Evolutionary conservation across 371 early-diverging fungal species (phyloP), one percentile per base, ranked within the genome.

Genomic region (Mucor irregularis): DNA sequence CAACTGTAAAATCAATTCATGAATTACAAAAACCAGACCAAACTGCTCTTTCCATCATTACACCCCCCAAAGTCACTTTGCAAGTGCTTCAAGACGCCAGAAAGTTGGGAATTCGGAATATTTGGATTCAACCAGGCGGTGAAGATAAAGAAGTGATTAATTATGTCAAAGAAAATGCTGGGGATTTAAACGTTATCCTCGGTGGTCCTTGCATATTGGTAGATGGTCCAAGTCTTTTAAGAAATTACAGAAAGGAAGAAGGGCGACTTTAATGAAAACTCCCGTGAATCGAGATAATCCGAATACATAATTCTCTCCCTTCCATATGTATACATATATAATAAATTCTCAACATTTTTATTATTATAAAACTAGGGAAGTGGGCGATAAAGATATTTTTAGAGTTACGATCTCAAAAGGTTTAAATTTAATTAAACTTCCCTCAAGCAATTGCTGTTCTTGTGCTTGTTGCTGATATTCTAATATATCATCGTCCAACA

Each of bases 81-180:
- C 49, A 68, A 0, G 81, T 91, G 0, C 55, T 94, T 16, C 53
- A 79, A 21, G 74, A 86, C 31, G 91, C 90, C 7, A 74, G 81
- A 14, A 50, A 62, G 13, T 63, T 87, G 10, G 92, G 91, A 0
- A 81, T 91, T 56, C 68, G 57, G 30, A 61, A 80, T 25, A 53
- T 91, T 29, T 94, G 94, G 94, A 67, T 92, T 19, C 94, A 94
- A 69, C 94, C 94, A 0, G 92, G 90, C 34, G 85, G 84, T 40
- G 90, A 91, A 42, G 81, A 82, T 24, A 54, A 66, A 37, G 68
- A 68, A 42, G 82, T 81, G 14, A 26, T 79, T 19, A 74, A 71
- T 13, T 78, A 78, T 56, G 86, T 85, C 4, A 64, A 61, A 10
- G 31, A 28, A 4, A 34, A 60, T 16, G 7, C 31, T 30, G 62